These are phyloP conservation scores for Citrullus colocynthis DNA, from an alignment of 306 rosid species.

Conservation along the genomic window DNA sequence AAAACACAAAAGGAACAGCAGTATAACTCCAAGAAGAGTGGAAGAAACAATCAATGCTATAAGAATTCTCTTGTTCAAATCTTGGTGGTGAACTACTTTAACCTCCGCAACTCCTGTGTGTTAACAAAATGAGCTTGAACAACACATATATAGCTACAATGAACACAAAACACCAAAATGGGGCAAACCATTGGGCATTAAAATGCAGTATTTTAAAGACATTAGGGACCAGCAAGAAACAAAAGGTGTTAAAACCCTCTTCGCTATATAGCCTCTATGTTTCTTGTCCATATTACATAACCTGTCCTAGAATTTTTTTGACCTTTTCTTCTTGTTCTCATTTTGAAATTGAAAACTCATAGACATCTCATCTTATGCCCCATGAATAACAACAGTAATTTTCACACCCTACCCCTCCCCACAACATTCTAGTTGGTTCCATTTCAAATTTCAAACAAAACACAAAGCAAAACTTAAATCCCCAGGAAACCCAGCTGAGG, in stretches of 20 bases:
- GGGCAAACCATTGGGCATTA: neutral
- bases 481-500: neutral
- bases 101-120: slow-evolving; percentile 39
- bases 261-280: neutral
- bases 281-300: neutral
- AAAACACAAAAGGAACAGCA: slow-evolving; percentile 34
- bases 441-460: neutral
- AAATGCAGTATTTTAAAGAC: neutral
- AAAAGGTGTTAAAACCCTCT: neutral
- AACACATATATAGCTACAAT: neutral
- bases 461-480: neutral
- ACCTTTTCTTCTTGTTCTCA: neutral
- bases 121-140: neutral
- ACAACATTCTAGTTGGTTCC: neutral
- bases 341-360: neutral
- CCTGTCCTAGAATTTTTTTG: neutral
- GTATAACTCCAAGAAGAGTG: slow-evolving; percentile 48
- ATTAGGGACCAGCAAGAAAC: neutral
- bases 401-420: neutral
- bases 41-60: slow-evolving; percentile 55
- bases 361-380: neutral
- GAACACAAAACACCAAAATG: neutral
- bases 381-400: neutral
- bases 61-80: slow-evolving; percentile 55
- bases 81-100: slow-evolving; percentile 49